Evolutionary conservation across 2,329 filamentous ascomycete species (phyloP).

Genomic region (Ascochyta clinopodiicola): DNA sequence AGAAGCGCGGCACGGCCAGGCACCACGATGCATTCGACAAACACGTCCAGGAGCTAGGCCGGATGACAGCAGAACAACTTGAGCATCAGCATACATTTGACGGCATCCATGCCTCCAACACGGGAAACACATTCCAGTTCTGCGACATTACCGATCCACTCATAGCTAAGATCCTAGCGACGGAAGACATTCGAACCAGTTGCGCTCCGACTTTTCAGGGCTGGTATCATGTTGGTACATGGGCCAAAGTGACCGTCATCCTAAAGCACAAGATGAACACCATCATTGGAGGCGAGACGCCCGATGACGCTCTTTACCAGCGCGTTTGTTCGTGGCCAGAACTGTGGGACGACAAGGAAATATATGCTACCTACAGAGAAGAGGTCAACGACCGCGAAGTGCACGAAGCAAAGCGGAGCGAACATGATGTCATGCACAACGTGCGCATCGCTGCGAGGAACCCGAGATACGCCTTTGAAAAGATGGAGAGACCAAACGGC

Average conservation of each 20-base stretch:
- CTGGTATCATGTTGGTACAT: constrained; percentile 83
- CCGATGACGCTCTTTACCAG: constrained; percentile 40
- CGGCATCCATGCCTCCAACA: constrained; percentile 73
- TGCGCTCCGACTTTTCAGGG: constrained; percentile 66
- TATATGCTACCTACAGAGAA: constrained; percentile 37
- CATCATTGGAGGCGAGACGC: constrained; percentile 46
- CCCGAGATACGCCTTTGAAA: constrained; percentile 44
- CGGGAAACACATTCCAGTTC: constrained; percentile 92
- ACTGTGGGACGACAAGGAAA: constrained; percentile 40
- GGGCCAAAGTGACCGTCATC: constrained; percentile 82
- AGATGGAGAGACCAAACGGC: constrained; percentile 27
- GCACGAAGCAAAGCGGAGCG: constrained; percentile 32
- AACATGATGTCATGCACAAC: constrained; percentile 42
- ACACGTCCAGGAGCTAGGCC: constrained; percentile 33
- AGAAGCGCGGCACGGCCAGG: constrained; percentile 35
- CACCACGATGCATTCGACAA: constrained; percentile 36
- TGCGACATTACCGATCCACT: constrained; percentile 89
- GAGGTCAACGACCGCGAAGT: constrained; percentile 35
- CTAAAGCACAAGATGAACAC: constrained; percentile 81
- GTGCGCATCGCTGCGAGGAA: constrained; percentile 43
- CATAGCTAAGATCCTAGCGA: constrained; percentile 69
- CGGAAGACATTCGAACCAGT: constrained; percentile 57
- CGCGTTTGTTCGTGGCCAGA: constrained; percentile 44
- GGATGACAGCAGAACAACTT: constrained; percentile 32
- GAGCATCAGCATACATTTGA: constrained; percentile 75